phyloP scores from a whole-genome alignment of 441 rosid species.

The Gossypium trilobum region DNA sequence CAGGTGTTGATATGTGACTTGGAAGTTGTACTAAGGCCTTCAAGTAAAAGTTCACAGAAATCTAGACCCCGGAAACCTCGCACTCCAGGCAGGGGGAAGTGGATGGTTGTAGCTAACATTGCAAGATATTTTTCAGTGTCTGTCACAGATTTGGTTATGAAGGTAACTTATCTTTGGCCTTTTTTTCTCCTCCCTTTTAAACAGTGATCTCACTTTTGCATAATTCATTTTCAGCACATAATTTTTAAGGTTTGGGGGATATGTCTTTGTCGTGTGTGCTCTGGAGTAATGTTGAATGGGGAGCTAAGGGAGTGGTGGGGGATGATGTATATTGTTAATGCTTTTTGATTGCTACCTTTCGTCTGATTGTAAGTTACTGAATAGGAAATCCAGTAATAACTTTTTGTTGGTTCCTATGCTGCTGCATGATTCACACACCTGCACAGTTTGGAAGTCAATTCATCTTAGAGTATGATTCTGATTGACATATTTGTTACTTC shows the following conservation, averaged over 20 bases:
- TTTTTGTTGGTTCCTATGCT: neutral
- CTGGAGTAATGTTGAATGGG: neutral
- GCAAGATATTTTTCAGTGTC: conserved; percentile 90
- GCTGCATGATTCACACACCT: conserved; percentile 3
- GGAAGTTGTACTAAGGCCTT: conserved; percentile 71
- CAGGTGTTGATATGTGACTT: conserved; percentile 73
- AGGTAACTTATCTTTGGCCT: conserved; percentile 38
- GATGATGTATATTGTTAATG: neutral
- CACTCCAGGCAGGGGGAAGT: conserved; percentile 73
- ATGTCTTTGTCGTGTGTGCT: neutral
- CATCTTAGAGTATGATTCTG: neutral
- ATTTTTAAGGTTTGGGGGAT: neutral
- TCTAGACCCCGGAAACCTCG: conserved; percentile 46
- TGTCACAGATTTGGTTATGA: conserved; percentile 66
- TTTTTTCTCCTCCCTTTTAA: neutral
- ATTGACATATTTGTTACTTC: conserved; percentile 2
- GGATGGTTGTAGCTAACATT: conserved; percentile 79
- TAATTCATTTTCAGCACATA: neutral
- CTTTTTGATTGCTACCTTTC: neutral
- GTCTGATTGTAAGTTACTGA: neutral
- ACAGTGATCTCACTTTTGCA: neutral
- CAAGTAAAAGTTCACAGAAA: conserved; percentile 44
- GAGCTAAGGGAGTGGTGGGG: neutral
- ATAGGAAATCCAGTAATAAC: neutral
- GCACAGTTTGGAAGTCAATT: neutral